Evolutionary conservation across 768 basidiomycete genomes (phyloP), one percentile per base, ranked within the genome.

Genomic region (Lanmaoa rubissima): DNA sequence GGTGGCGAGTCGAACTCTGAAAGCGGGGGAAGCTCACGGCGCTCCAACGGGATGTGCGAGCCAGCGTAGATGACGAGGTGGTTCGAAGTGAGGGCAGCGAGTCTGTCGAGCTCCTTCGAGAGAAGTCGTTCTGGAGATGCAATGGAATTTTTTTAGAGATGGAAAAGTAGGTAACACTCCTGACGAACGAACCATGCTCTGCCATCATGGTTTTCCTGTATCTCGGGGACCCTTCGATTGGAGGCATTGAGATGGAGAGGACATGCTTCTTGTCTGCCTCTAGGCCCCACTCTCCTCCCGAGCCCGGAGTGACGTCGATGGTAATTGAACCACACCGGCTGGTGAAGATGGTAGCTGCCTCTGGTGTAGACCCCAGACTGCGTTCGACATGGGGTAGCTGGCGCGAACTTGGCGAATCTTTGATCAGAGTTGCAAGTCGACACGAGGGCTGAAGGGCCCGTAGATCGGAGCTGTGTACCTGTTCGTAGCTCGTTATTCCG

Each of bases 381-480:
- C 62, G 59, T 61, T 72, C 57, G 71, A 84, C 75, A 62, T 90
- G 85, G 2, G 88, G 84, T 35, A 84, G 78, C 69, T 90, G 85
- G 24, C 84, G 73, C 26, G 82, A 75, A 2, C 79, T 84, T 0
- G 82, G 74, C 3, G 88, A 75, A 1, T 74, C 73, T 4, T 71
- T 74, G 10, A 92, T 73, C 7, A 74, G 65, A 26, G 70, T 74
- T 6, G 79, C 73, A 19, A 91, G 73, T 57, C 74, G 69, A 4
- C 82, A 83, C 2, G 78, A 75, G 10, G 82, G 74, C 7, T 81
- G 70, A 21, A 91, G 81, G 11, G 73, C 70, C 32, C 86, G 84
- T 41, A 92, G 75, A 75, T 92, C 89, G n/a, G 88, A 85, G 26
- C 87, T 85, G 63, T 87, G 90, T 5, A 88, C 74, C 90, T 92